Evolutionary conservation across 352 stramenopile genomes (phyloP).

Genomic region (Phytophthora meadii): DNA sequence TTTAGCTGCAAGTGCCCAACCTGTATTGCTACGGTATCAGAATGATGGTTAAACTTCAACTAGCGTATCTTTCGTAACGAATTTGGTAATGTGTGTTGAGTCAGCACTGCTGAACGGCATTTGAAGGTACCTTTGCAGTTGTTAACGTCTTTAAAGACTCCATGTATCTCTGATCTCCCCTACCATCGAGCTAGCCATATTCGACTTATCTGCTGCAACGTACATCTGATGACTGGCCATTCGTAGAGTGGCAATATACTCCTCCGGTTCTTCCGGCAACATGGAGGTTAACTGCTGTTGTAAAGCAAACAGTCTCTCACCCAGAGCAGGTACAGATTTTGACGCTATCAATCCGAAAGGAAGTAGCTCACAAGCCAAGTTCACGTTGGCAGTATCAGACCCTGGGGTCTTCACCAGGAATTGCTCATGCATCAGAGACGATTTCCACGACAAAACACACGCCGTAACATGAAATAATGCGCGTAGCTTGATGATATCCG

Average conservation of each 20-base stretch:
- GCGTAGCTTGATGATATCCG: slow-evolving; percentile 24
- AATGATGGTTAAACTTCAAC: too few relatives aligned
- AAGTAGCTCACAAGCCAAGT: slow-evolving; percentile 16
- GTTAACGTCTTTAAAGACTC: slow-evolving; percentile 21
- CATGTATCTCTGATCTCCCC: slow-evolving; percentile 33
- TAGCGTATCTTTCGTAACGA: too few relatives aligned
- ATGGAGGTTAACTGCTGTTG: slow-evolving; percentile 16
- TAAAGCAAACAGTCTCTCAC: slow-evolving; percentile 31
- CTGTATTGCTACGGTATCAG: too few relatives aligned
- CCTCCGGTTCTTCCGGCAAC: slow-evolving; percentile 1
- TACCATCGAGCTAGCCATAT: slow-evolving; percentile 17
- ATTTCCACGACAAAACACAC: slow-evolving; percentile 35
- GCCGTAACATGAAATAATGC: slow-evolving; percentile 33
- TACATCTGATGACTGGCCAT: slow-evolving; percentile 36
- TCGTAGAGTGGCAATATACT: slow-evolving; percentile 22
- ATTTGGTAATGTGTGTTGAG: too few relatives aligned
- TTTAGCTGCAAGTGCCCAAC: too few relatives aligned
- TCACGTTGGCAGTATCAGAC: background rate
- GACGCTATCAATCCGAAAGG: slow-evolving; percentile 38
- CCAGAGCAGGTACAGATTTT: slow-evolving; percentile 24
- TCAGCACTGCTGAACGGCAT: too few relatives aligned
- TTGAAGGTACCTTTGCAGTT: background rate
- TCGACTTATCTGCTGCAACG: slow-evolving; percentile 23
- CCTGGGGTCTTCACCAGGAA: slow-evolving; percentile 15
- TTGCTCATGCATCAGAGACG: slow-evolving; percentile 27